Percentiles rank a stretch among this genome's conserved stretches.
Evolutionary conservation across 805 yeast genomes (phyloP).

Genomic region (Sugiyamaella qingdaonensis): DNA sequence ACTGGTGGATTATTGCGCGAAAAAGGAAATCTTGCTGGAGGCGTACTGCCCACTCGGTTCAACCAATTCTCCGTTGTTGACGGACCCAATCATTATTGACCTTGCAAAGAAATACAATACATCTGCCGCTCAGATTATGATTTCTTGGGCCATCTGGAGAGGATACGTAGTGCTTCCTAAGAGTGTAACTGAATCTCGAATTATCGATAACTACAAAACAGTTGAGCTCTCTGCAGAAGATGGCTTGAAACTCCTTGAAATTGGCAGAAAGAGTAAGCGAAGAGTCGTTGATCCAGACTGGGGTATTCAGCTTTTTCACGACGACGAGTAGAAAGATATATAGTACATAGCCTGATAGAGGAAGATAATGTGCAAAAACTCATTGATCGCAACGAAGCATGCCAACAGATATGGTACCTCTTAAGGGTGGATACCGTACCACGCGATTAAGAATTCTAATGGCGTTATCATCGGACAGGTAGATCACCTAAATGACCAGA

Average conservation of each 20-base stretch:
- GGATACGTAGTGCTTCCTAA: conserved; percentile 62
- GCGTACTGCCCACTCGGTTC: conserved; percentile 82
- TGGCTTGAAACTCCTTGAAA: conserved; percentile 24
- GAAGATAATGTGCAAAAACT: too few relatives aligned
- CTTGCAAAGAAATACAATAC: conserved; percentile 55
- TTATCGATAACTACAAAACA: conserved; percentile 40
- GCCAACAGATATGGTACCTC: too few relatives aligned
- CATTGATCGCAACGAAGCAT: too few relatives aligned
- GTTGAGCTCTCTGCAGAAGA: conserved; percentile 41
- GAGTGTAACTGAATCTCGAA: conserved; percentile 60
- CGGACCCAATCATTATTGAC: conserved; percentile 50
- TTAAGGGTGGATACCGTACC: too few relatives aligned
- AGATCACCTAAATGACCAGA: too few relatives aligned
- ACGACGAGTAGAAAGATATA: too few relatives aligned
- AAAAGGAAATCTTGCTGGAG: conserved; percentile 53
- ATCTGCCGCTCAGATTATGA: conserved; percentile 44
- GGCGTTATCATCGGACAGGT: too few relatives aligned
- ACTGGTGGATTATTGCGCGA: conserved; percentile 48
- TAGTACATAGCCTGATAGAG: too few relatives aligned
- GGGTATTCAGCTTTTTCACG: too few relatives aligned
- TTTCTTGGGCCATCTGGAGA: conserved; percentile 48
- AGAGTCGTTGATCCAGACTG: too few relatives aligned
- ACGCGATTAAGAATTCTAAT: too few relatives aligned
- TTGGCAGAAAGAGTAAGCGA: too few relatives aligned
- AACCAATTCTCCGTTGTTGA: conserved; percentile 55